Conservation (phyloP, 2,329 filamentous ascomycete species). For the Ophiostoma novo-ulmi region DNA sequence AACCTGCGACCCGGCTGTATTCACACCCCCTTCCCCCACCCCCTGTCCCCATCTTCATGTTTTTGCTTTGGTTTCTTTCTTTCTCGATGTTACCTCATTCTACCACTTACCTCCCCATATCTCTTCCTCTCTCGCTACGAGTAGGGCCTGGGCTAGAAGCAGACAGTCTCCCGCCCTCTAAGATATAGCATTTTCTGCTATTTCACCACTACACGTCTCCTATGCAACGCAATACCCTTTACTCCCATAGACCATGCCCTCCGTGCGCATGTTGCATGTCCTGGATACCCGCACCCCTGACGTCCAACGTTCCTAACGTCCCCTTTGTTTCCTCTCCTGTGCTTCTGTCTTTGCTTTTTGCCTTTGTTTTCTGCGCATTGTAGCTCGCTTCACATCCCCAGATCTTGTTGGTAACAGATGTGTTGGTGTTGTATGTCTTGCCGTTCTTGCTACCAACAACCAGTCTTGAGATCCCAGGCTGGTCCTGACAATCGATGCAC, state of each 20-base stretch:
- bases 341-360: slow-evolving; percentile 19
- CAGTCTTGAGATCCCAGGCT: background rate
- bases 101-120: background rate
- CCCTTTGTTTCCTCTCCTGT: slow-evolving; percentile 17
- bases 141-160: background rate
- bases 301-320: slow-evolving; percentile 20
- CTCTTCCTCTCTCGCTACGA: background rate
- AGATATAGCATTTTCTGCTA: background rate
- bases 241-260: slow-evolving; percentile 10
- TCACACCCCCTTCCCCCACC: slow-evolving; percentile 31
- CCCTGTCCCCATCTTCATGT: slow-evolving; percentile 26
- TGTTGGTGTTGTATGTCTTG: background rate
- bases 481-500: background rate
- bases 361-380: background rate
- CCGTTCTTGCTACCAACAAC: slow-evolving; percentile 12
- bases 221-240: slow-evolving; percentile 7
- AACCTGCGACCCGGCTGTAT: slow-evolving; percentile 35
- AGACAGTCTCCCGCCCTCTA: background rate
- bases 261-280: slow-evolving; percentile 23
- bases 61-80: slow-evolving; percentile 10
- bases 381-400: background rate
- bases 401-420: background rate
- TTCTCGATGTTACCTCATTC: slow-evolving; percentile 22
- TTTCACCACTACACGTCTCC: background rate
- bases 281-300: slow-evolving; percentile 19